Percentiles rank a stretch among this genome's conserved stretches.
Conservation (phyloP, 2,329 filamentous ascomycete genomes). For the Neopestalotiopsis rosae region DNA sequence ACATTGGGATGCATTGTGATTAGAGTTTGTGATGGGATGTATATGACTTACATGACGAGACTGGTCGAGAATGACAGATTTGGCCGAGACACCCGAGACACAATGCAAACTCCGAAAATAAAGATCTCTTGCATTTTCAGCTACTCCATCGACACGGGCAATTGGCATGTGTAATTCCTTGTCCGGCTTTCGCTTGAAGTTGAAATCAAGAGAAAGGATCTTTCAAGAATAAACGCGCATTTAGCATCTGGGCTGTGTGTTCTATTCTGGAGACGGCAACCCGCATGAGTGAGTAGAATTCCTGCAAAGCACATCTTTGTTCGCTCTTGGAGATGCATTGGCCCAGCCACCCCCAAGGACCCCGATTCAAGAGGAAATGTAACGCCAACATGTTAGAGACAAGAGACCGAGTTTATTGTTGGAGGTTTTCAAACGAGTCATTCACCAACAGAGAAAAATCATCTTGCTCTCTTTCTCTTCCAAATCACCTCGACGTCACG, state of each 20-base stretch:
- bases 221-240: neutral
- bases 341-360: slow-evolving; percentile 9
- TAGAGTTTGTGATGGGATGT: neutral
- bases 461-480: neutral
- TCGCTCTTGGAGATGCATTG: neutral
- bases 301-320: neutral
- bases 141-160: neutral
- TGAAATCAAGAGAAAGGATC: no score
- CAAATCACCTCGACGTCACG: neutral
- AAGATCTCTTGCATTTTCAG: neutral
- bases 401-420: neutral
- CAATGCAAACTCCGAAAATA: neutral
- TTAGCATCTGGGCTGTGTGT: neutral
- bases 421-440: neutral
- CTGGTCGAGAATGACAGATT: neutral
- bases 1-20: no score
- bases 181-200: no score
- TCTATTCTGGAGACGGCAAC: slow-evolving; percentile 5
- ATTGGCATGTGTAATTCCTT: neutral
- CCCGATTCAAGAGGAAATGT: no score
- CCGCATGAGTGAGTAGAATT: neutral
- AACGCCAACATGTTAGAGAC: no score
- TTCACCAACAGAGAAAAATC: no score
- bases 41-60: neutral
- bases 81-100: neutral